Conservation (phyloP, 2,329 filamentous ascomycete species). For the Xylariales sp. region DNA sequence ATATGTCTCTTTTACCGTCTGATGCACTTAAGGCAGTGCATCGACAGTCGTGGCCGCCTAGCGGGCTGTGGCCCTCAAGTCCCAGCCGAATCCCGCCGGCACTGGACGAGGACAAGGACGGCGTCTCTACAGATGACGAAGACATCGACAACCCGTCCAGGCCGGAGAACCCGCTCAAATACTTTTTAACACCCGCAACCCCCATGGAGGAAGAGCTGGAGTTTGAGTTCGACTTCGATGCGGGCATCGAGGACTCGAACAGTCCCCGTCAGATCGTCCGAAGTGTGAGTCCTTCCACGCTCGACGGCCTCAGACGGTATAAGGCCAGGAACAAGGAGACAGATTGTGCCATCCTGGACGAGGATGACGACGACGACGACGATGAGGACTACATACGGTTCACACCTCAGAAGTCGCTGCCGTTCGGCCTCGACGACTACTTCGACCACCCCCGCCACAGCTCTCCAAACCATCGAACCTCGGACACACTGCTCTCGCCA, state of each 20-base stretch:
- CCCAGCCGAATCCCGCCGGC: slow-evolving; percentile 60
- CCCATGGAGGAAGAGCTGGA: slow-evolving; percentile 57
- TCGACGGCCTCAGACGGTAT: slow-evolving; percentile 61
- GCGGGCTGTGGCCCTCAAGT: slow-evolving; percentile 60
- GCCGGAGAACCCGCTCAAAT: slow-evolving; percentile 65
- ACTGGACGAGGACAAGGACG: slow-evolving; percentile 56
- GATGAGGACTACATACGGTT: slow-evolving; percentile 64
- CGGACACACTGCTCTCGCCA: slow-evolving; percentile 51
- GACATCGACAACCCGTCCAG: slow-evolving; percentile 53
- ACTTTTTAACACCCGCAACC: slow-evolving; percentile 64
- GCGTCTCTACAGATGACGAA: slow-evolving; percentile 58
- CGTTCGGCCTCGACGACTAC: slow-evolving; percentile 58
- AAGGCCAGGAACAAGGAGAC: slow-evolving; percentile 56
- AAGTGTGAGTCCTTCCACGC: slow-evolving; percentile 67
- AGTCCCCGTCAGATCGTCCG: slow-evolving; percentile 60
- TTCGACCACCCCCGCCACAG: slow-evolving; percentile 52
- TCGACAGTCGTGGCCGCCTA: slow-evolving; percentile 54
- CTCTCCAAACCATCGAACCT: slow-evolving; percentile 48
- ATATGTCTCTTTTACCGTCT: slow-evolving; percentile 47
- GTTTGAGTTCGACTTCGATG: slow-evolving; percentile 65
- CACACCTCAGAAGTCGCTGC: slow-evolving; percentile 55
- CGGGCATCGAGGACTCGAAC: slow-evolving; percentile 65
- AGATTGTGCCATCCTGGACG: slow-evolving; percentile 57
- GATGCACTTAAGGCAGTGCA: slow-evolving; percentile 48
- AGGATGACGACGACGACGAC: slow-evolving; percentile 57